Conservation (phyloP, 208 protist species). For the Eutreptiella sp. region DNA sequence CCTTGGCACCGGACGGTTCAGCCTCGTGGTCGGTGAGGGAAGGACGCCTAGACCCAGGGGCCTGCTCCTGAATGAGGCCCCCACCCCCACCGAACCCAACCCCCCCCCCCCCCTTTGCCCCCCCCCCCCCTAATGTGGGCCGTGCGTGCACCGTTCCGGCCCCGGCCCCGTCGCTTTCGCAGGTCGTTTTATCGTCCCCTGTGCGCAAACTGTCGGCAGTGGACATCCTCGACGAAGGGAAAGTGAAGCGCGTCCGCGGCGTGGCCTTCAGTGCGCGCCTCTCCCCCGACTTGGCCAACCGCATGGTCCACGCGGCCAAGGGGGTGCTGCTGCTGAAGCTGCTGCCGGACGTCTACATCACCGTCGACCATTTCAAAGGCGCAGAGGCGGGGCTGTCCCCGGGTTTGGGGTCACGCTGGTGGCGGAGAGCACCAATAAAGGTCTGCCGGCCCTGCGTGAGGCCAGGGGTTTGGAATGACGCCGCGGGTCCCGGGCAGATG, state of each 20-base stretch:
- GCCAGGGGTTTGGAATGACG: too few relatives aligned
- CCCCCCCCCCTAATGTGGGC: too few relatives aligned
- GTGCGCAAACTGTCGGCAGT: conserved; percentile 62
- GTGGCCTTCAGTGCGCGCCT: conserved; percentile 77
- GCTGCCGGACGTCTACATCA: conserved; percentile 82
- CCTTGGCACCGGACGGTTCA: too few relatives aligned
- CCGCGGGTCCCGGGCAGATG: too few relatives aligned
- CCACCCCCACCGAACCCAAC: too few relatives aligned
- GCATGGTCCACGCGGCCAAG: conserved; percentile 70
- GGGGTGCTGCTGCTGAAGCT: conserved; percentile 72
- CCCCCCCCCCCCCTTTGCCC: too few relatives aligned
- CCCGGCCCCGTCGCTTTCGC: too few relatives aligned
- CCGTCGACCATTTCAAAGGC: conserved; percentile 54
- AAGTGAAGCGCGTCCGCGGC: conserved; percentile 77
- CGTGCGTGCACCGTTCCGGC: too few relatives aligned
- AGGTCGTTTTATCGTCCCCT: conserved; percentile 58
- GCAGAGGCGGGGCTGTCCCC: not conserved
- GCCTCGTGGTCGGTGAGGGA: too few relatives aligned
- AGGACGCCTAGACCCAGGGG: too few relatives aligned
- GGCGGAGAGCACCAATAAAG: conserved; percentile 77
- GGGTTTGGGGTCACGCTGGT: conserved; percentile 79
- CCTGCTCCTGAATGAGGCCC: too few relatives aligned
- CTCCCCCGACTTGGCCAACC: conserved; percentile 71
- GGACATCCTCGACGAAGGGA: conserved; percentile 57
- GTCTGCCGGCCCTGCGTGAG: too few relatives aligned